Evolutionary conservation across 1,284 basidiomycete genomes (phyloP), one percentile per base, ranked within the genome.

Genomic region (Marasmius oreades): DNA sequence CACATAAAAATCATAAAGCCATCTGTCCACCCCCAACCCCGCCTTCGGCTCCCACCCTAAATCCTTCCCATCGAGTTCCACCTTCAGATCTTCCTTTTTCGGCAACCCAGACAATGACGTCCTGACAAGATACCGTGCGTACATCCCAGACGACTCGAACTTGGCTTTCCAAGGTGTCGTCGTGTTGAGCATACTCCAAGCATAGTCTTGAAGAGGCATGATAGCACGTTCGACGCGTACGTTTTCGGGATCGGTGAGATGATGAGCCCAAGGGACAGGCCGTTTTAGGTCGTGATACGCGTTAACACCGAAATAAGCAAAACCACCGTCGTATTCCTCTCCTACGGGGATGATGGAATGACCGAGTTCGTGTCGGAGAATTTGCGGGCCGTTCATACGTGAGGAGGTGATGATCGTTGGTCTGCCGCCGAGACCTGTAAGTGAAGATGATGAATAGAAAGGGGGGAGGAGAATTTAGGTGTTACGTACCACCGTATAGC

Each of bases 351-450:
- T 88, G 55, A 90, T 81, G n/a, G 86, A 89, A 68, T 91, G 88
- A 0, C 92, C 91, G 1, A 94, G 81, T 69, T 93, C 92, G 65
- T 93, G 92, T 7, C 90, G 81, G 26, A 93, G 77, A 0, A 93
- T 88, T 5, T 91, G 77, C 7, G 88, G 81, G 0, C 91, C 90
- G 57, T 93, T 94, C 8, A 84, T 75, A n/a, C 80, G 69, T 0
- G 90, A 92, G 0, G 90, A 83, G 1, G 92, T 94, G 59, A 90
- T 86, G 10, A 91, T 84, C 89, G 89, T 92, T 67, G 91, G 92
- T 62, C 86, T 82, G 7, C 92, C 92, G 5, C 92, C 91, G 12
- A 93, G 75, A 3, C 88, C 87, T 88, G 57, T 6, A 20, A n/a
- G 23, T 33, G 50, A 20, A 51, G 11, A 56, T 28, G 33, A 56